These are phyloP conservation scores for Tagetes patula DNA, from an alignment of 129 eudicot species.

Conservation along the genomic window DNA sequence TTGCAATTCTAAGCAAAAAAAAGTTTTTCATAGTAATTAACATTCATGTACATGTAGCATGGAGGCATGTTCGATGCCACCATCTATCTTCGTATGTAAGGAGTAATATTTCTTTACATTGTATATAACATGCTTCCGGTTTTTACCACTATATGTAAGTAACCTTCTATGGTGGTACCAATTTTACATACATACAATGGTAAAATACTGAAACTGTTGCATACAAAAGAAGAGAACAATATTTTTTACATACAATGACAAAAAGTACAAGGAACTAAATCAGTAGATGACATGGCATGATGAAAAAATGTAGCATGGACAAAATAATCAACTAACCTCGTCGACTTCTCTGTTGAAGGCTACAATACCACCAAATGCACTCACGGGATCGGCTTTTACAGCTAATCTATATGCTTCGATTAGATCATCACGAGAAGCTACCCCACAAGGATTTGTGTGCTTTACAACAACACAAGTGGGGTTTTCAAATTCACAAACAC, in stretches of 20 bases:
- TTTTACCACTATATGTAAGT: background rate
- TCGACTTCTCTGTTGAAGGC: slow-evolving; percentile 93
- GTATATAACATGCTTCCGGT: background rate
- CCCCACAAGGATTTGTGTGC: slow-evolving; percentile 98
- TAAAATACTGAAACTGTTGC: background rate
- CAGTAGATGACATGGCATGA: background rate
- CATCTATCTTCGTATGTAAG: background rate
- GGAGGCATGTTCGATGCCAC: background rate
- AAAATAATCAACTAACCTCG: slow-evolving; percentile 54
- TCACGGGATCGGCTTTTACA: slow-evolving; percentile 93
- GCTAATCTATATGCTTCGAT: slow-evolving; percentile 93
- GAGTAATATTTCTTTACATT: background rate
- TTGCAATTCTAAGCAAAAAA: background rate
- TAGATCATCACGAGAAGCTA: slow-evolving; percentile 86
- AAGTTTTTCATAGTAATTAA: background rate
- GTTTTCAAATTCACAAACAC: slow-evolving; percentile 83
- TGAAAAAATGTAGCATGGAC: background rate
- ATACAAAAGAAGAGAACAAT: background rate
- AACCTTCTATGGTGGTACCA: background rate
- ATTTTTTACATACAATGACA: background rate
- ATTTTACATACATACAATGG: background rate
- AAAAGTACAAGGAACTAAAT: background rate
- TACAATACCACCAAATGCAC: slow-evolving; percentile 99
- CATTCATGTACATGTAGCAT: background rate
- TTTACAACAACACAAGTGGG: slow-evolving; percentile 96